Conservation (phyloP, 768 basidiomycete genomes). For the Leccinum imitatum region DNA sequence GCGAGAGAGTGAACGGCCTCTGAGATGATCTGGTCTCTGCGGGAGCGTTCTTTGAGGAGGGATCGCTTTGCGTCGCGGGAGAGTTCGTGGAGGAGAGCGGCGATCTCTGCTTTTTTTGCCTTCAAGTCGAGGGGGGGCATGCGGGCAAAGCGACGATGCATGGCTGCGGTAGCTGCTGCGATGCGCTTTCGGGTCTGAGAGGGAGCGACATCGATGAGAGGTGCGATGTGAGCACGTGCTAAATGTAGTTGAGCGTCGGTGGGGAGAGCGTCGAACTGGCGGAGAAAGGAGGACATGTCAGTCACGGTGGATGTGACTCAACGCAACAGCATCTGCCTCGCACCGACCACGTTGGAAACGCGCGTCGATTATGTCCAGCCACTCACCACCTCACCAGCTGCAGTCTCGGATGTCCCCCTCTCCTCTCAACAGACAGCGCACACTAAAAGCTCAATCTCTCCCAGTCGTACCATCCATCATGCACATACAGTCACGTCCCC, state of each 20-base stretch:
- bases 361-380: slow-evolving; percentile 57
- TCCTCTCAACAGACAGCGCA: slow-evolving; percentile 48
- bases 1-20: slow-evolving; percentile 57
- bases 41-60: slow-evolving; percentile 52
- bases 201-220: slow-evolving; percentile 46
- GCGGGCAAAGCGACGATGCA: slow-evolving; percentile 37
- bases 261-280: slow-evolving; percentile 51
- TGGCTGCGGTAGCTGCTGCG: slow-evolving; percentile 38
- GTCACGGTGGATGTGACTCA: neutral
- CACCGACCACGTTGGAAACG: slow-evolving; percentile 64
- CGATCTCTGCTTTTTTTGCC: slow-evolving; percentile 55
- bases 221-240: slow-evolving; percentile 49
- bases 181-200: slow-evolving; percentile 40
- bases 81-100: slow-evolving; percentile 51
- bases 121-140: slow-evolving; percentile 53
- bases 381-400: slow-evolving; percentile 35
- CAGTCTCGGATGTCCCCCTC: slow-evolving; percentile 31
- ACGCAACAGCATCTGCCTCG: slow-evolving; percentile 29
- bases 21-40: slow-evolving; percentile 50
- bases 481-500: slow-evolving; percentile 47
- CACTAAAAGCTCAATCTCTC: slow-evolving; percentile 59
- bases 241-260: slow-evolving; percentile 49
- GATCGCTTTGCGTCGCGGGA: slow-evolving; percentile 52
- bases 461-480: slow-evolving; percentile 58
- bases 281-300: slow-evolving; percentile 31